phyloP scores from a whole-genome alignment of 2,329 filamentous ascomycete species.

The Dendryphion nanum region DNA sequence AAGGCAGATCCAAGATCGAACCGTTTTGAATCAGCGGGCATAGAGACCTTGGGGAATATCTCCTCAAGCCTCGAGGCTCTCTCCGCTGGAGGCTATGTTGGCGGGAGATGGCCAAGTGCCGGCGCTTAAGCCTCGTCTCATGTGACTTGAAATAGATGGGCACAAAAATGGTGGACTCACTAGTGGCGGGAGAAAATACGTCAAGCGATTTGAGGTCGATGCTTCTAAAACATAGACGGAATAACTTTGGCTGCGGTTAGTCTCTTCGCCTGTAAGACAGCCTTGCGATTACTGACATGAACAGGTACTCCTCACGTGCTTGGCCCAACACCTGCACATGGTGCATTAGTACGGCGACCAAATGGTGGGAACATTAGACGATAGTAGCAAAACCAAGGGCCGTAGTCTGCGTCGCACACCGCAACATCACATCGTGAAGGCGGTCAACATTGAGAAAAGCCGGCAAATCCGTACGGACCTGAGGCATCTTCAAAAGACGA shows the following conservation, averaged over 20 bases:
- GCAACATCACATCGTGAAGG: slow-evolving; percentile 1
- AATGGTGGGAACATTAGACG: background rate
- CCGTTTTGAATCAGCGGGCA: too few species aligned
- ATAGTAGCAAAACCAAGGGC: too few species aligned
- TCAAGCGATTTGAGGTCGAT: slow-evolving; percentile 48
- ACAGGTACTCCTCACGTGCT: slow-evolving; percentile 73
- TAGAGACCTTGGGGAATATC: too few species aligned
- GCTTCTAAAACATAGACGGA: slow-evolving; percentile 56
- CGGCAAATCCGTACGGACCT: too few species aligned
- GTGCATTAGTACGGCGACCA: background rate
- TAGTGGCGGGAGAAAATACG: slow-evolving; percentile 49
- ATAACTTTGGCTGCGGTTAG: slow-evolving; percentile 56
- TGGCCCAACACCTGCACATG: slow-evolving; percentile 62
- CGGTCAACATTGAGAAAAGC: background rate
- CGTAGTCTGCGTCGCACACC: slow-evolving; percentile 6
- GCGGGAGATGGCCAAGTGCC: slow-evolving; percentile 20
- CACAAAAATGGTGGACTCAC: slow-evolving; percentile 37
- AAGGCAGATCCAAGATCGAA: too few species aligned
- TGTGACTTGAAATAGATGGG: slow-evolving; percentile 19
- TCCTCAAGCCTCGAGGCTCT: background rate
- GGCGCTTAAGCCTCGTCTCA: slow-evolving; percentile 36
- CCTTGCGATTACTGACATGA: slow-evolving; percentile 56
- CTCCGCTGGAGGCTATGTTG: slow-evolving; percentile 30
- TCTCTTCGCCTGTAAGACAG: slow-evolving; percentile 49
- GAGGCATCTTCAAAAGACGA: too few species aligned